Percentiles rank a stretch among this genome's conserved stretches.
These are phyloP conservation scores for Lactarius akahatsu DNA, from an alignment of 768 basidiomycete genomes.

Conservation along the genomic window DNA sequence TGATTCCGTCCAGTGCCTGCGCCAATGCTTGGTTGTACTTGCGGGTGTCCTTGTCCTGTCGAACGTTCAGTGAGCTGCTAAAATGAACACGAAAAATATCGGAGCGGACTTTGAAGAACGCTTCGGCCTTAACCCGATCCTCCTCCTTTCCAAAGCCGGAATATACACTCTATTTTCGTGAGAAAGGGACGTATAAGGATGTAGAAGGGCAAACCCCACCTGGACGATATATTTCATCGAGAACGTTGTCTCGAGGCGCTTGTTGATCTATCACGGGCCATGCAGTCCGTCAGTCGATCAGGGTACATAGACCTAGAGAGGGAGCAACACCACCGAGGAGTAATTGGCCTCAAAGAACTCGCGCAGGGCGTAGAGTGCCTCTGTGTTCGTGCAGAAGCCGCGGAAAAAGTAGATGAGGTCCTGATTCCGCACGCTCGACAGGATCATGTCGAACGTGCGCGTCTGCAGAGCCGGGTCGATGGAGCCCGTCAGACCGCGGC, in stretches of 20 bases:
- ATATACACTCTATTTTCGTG: constrained; percentile 13
- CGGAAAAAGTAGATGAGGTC: constrained; percentile 65
- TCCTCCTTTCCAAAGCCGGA: constrained; percentile 12
- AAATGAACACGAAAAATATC: too few relatives aligned
- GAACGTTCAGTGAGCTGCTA: not conserved
- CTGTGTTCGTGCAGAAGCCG: constrained; percentile 55
- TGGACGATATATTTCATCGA: constrained; percentile 19
- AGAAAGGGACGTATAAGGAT: not conserved
- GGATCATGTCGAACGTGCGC: constrained; percentile 62
- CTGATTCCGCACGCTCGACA: constrained; percentile 53
- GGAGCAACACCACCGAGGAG: constrained; percentile 46
- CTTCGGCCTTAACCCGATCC: constrained; percentile 22
- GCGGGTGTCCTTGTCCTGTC: constrained; percentile 25
- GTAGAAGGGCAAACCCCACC: not conserved
- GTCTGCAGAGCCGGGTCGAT: constrained; percentile 55
- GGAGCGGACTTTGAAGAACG: constrained; percentile 26
- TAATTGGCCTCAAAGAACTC: constrained; percentile 72
- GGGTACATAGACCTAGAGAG: not conserved
- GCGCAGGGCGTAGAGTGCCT: constrained; percentile 52
- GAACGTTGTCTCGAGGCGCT: constrained; percentile 26
- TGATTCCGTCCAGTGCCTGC: constrained; percentile 27
- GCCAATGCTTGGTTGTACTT: constrained; percentile 28
- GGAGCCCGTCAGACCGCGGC: constrained; percentile 63
- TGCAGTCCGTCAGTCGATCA: not conserved
- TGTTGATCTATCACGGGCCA: constrained; percentile 8